Evolutionary conservation across 352 stramenopile species (phyloP).

Genomic region (Phytophthora pluvialis): DNA sequence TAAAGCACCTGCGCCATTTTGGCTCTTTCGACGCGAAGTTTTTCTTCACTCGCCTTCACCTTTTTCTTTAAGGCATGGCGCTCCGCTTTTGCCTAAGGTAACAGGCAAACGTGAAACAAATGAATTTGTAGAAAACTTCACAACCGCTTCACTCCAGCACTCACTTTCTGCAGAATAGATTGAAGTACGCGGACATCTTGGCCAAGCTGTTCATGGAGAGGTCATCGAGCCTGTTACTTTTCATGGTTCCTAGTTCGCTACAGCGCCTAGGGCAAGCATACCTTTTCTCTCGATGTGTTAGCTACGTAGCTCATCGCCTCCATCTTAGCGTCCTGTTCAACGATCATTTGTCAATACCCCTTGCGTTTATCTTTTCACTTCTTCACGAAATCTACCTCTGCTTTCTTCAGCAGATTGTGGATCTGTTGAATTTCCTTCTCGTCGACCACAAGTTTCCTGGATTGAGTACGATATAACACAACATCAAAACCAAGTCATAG

Average conservation of each 20-base stretch:
- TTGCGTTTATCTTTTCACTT: background rate
- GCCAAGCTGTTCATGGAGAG: constrained; percentile 47
- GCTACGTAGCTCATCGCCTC: constrained; percentile 77
- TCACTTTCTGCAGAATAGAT: constrained; percentile 77
- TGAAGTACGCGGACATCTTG: constrained; percentile 79
- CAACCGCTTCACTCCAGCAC: background rate
- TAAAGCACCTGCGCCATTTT: constrained; percentile 75
- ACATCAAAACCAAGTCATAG: background rate
- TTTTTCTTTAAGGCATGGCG: constrained; percentile 84
- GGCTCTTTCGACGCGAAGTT: constrained; percentile 52
- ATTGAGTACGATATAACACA: background rate
- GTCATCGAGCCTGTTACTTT: background rate
- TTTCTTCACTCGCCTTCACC: constrained; percentile 71
- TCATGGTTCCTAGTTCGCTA: background rate
- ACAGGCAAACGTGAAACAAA: too few species aligned
- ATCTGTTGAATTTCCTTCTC: constrained; percentile 74
- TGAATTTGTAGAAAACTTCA: background rate
- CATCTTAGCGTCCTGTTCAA: constrained; percentile 61
- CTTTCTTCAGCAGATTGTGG: constrained; percentile 78
- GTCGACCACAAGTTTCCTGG: constrained; percentile 57
- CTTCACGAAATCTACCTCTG: constrained; percentile 39
- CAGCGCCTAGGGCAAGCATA: constrained; percentile 12
- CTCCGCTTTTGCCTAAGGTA: constrained; percentile 68
- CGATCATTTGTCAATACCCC: background rate
- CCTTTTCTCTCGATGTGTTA: constrained; percentile 81